phyloP scores from a whole-genome alignment of 2,329 filamentous ascomycete genomes.

The Fusarium albidum region DNA sequence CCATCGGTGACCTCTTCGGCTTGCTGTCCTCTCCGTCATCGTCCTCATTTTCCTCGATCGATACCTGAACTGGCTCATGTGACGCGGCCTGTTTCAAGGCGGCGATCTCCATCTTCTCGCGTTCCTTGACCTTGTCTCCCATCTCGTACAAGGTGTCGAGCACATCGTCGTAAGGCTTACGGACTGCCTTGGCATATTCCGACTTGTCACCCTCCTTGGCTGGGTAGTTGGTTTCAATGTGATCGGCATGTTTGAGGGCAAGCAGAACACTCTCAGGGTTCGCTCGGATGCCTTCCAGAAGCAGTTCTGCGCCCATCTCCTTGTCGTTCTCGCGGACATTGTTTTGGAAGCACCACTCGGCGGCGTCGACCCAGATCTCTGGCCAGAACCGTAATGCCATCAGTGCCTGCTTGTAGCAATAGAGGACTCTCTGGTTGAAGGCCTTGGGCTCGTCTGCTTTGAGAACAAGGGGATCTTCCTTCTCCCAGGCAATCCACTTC shows the following conservation, averaged over 20 bases:
- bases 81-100: conserved; percentile 63
- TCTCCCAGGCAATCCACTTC: conserved; percentile 95
- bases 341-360: conserved; percentile 90
- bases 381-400: conserved; percentile 96
- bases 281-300: conserved; percentile 82
- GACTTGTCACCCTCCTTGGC: conserved; percentile 81
- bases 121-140: conserved; percentile 74
- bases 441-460: conserved; percentile 79
- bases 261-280: conserved; percentile 95
- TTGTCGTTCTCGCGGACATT: conserved; percentile 69
- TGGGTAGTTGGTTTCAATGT: conserved; percentile 80
- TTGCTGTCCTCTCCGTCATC: conserved; percentile 54
- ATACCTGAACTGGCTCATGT: conserved; percentile 47
- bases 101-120: conserved; percentile 65
- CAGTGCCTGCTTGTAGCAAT: conserved; percentile 91
- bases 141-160: conserved; percentile 89
- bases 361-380: conserved; percentile 94
- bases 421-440: conserved; percentile 82
- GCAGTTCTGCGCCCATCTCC: conserved; percentile 74
- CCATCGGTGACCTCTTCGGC: conserved; percentile 63
- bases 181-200: conserved; percentile 79
- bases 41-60: conserved; percentile 58
- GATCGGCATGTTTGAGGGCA: conserved; percentile 88
- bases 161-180: conserved; percentile 83
- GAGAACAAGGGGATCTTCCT: conserved; percentile 87